Percentiles rank a stretch among this genome's conserved stretches.
Conservation (phyloP, 202 grass and related monocot species). For the Musa balbisiana region DNA sequence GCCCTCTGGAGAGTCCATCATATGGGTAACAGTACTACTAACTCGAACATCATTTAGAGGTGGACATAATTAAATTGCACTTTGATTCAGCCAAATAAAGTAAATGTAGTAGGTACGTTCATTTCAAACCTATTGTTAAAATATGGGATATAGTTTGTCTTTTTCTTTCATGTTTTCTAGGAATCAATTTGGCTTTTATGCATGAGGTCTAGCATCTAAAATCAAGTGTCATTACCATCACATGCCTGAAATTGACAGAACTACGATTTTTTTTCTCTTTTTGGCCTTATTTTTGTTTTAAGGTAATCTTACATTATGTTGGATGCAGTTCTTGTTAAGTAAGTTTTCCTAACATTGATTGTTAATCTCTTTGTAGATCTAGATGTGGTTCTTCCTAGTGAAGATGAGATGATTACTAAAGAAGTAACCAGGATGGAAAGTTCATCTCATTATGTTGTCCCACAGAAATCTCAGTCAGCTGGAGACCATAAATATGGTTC, state of each 20-base stretch:
- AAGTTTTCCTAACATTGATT: background rate
- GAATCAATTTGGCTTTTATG: background rate
- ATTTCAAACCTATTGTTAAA: background rate
- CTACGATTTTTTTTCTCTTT: background rate
- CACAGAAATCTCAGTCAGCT: slow-evolving; percentile 47
- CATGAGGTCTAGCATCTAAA: no score
- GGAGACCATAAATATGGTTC: slow-evolving; percentile 44
- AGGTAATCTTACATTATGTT: background rate
- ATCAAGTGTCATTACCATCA: no score
- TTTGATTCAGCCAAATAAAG: background rate
- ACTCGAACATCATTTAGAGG: background rate
- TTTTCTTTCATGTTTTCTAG: background rate
- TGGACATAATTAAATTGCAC: background rate
- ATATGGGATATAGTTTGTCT: background rate
- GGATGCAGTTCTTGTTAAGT: background rate
- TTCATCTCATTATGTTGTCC: slow-evolving; percentile 46
- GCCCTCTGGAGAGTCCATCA: background rate
- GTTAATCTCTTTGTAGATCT: slow-evolving; percentile 8
- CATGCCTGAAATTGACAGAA: no score
- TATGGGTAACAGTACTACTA: background rate
- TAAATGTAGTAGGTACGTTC: background rate
- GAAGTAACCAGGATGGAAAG: slow-evolving; percentile 35
- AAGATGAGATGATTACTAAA: slow-evolving; percentile 26
- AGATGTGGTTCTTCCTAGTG: slow-evolving; percentile 38
- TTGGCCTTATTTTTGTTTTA: background rate